Evolutionary conservation across 108 stramenopile genomes (phyloP).

Genomic region (Nitzschia sp.): DNA sequence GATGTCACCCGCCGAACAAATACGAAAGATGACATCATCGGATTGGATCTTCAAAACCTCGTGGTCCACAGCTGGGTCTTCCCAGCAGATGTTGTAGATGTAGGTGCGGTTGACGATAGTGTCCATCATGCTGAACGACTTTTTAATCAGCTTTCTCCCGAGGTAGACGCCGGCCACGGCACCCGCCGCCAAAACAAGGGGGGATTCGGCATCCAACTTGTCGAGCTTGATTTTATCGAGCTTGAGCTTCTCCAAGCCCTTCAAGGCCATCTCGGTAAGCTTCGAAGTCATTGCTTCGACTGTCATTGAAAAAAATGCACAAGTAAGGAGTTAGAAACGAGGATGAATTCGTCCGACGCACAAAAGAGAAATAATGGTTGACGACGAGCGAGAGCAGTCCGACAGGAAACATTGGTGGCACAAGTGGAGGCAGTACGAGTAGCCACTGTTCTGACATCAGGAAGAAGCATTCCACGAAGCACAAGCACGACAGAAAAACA

Average conservation of each 20-base stretch:
- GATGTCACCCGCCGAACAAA: conserved; percentile 61
- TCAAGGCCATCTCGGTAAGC: conserved; percentile 14
- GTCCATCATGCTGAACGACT: conserved; percentile 52
- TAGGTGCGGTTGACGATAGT: conserved; percentile 60
- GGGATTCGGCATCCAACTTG: not conserved
- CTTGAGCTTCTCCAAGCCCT: conserved; percentile 6
- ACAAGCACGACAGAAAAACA: too few relatives aligned
- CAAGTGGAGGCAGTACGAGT: too few relatives aligned
- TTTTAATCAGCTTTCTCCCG: conserved; percentile 16
- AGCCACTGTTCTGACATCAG: too few relatives aligned
- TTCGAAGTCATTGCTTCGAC: conserved; percentile 19
- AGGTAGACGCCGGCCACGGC: conserved; percentile 17
- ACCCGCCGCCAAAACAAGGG: conserved; percentile 18
- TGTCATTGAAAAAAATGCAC: too few relatives aligned
- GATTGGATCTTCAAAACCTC: conserved; percentile 46
- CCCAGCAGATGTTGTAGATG: conserved; percentile 74
- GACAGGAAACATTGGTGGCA: too few relatives aligned
- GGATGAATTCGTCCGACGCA: too few relatives aligned
- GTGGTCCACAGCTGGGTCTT: conserved; percentile 63
- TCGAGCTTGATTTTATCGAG: conserved; percentile 8
- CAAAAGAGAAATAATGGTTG: too few relatives aligned
- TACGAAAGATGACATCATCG: conserved; percentile 63
- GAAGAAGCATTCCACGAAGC: too few relatives aligned
- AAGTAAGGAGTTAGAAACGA: too few relatives aligned
- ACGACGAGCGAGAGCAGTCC: too few relatives aligned